A percentile compares a stretch with the other conserved stretches of the same genome.
Conservation (phyloP, 345 rosid genomes). For the Orychophragmus violaceus region DNA sequence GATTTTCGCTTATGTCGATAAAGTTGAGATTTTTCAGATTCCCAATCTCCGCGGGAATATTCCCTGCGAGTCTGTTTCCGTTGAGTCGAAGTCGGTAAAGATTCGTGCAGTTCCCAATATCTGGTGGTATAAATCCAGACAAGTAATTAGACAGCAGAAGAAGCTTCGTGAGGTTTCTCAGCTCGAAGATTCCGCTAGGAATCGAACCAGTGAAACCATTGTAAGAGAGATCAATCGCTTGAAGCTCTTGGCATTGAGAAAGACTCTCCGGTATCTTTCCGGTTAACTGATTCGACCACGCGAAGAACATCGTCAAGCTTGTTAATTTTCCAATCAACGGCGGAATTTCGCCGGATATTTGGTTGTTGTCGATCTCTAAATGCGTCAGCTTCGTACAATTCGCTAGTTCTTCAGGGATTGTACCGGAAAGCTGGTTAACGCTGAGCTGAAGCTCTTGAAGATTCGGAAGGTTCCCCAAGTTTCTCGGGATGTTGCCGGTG, state of each 20-base stretch:
- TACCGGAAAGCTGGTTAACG: slow-evolving; percentile 75
- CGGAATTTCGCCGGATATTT: slow-evolving; percentile 74
- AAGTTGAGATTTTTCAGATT: slow-evolving; percentile 60
- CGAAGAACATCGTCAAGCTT: slow-evolving; percentile 74
- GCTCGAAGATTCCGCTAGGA: slow-evolving; percentile 51
- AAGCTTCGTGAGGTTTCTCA: slow-evolving; percentile 76
- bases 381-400: slow-evolving; percentile 63
- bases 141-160: slow-evolving; percentile 70
- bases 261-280: slow-evolving; percentile 67
- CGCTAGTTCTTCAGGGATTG: slow-evolving; percentile 63
- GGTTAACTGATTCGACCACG: slow-evolving; percentile 84
- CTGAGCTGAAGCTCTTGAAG: slow-evolving; percentile 89
- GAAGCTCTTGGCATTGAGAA: slow-evolving; percentile 63
- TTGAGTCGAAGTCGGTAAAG: slow-evolving; percentile 61
- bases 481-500: slow-evolving; percentile 70
- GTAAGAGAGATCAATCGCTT: slow-evolving; percentile 89
- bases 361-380: slow-evolving; percentile 75
- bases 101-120: slow-evolving; percentile 73
- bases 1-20: slow-evolving; percentile 65
- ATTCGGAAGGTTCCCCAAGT: slow-evolving; percentile 64
- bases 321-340: slow-evolving; percentile 47
- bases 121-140: slow-evolving; percentile 72
- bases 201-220: slow-evolving; percentile 70
- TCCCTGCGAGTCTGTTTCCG: slow-evolving; percentile 65
- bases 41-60: slow-evolving; percentile 73